Percentiles rank a stretch among this genome's conserved stretches.
Evolutionary conservation across 176 grass and related monocot species (phyloP).

Genomic region (Elaeis guineensis): DNA sequence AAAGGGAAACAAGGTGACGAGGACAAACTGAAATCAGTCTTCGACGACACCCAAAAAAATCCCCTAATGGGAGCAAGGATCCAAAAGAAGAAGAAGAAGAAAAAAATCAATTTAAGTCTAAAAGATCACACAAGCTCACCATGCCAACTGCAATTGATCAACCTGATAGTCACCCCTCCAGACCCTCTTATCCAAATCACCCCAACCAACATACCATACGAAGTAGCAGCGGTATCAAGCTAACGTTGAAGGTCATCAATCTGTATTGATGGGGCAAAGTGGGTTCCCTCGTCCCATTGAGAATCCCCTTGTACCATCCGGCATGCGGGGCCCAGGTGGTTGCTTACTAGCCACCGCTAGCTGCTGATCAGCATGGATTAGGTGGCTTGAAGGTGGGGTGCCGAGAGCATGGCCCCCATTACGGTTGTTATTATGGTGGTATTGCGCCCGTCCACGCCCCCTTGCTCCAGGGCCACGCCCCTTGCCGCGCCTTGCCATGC

Average conservation of each 20-base stretch:
- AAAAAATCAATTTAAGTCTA: no score
- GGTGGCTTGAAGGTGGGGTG: slow-evolving; percentile 28
- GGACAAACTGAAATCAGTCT: no score
- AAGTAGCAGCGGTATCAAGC: no score
- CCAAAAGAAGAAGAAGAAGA: no score
- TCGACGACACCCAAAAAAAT: no score
- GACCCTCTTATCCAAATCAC: no score
- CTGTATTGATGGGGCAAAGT: slow-evolving; percentile 9
- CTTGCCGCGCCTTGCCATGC: slow-evolving; percentile 32
- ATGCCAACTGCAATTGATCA: no score
- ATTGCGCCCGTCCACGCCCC: slow-evolving; percentile 45
- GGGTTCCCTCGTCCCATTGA: slow-evolving; percentile 68
- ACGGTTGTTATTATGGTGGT: slow-evolving; percentile 39
- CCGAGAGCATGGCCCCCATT: slow-evolving; percentile 13
- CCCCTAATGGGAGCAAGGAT: no score
- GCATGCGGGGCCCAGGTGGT: slow-evolving; percentile 71
- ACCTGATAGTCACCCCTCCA: no score
- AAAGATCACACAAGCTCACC: no score
- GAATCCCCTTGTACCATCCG: slow-evolving; percentile 79
- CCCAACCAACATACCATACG: no score
- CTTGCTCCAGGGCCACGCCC: slow-evolving; percentile 42
- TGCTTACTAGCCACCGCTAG: slow-evolving; percentile 37
- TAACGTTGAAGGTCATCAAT: background rate
- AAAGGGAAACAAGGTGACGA: no score
- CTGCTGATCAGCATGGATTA: slow-evolving; percentile 28